Evolutionary conservation across 192 early-diverging fungal species (phyloP).

Genomic region (Podila horticola): DNA sequence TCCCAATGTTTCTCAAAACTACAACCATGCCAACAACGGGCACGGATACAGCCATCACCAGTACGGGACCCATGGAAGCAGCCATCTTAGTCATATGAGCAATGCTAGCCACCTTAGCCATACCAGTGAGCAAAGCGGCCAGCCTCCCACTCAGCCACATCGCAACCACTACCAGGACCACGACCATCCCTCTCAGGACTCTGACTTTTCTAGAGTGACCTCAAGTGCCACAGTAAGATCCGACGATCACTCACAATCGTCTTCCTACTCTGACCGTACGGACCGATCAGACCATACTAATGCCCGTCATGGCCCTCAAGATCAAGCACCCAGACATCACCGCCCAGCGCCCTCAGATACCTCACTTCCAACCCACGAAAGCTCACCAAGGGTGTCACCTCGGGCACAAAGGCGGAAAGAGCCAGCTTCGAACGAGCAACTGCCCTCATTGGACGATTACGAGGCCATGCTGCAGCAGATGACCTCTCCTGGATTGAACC

Average conservation of each 20-base stretch:
- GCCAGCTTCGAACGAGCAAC: not conserved
- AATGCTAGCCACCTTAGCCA: conserved; percentile 11
- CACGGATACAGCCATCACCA: not conserved
- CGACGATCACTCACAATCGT: not conserved
- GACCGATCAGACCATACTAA: not conserved
- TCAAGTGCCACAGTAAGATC: conserved; percentile 6
- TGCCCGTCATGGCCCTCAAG: not conserved
- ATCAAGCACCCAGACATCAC: not conserved
- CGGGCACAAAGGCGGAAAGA: conserved; percentile 18
- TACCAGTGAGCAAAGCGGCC: conserved; percentile 1
- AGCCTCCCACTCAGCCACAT: not conserved
- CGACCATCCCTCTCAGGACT: conserved; percentile 2
- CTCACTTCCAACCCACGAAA: not conserved
- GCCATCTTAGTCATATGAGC: conserved; percentile 4
- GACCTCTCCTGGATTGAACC: conserved; percentile 30
- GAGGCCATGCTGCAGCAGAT: conserved; percentile 44
- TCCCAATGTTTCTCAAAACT: not conserved
- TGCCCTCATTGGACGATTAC: conserved; percentile 40
- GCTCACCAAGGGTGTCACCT: not conserved
- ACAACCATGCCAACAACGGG: not conserved
- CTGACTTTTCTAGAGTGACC: not conserved
- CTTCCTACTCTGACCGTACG: not conserved
- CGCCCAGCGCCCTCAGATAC: not conserved
- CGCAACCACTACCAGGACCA: not conserved
- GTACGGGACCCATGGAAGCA: not conserved